Evolutionary conservation across 106 monocot species (phyloP), one percentile per base, ranked within the genome.

Genomic region (Iris macrosiphon): DNA sequence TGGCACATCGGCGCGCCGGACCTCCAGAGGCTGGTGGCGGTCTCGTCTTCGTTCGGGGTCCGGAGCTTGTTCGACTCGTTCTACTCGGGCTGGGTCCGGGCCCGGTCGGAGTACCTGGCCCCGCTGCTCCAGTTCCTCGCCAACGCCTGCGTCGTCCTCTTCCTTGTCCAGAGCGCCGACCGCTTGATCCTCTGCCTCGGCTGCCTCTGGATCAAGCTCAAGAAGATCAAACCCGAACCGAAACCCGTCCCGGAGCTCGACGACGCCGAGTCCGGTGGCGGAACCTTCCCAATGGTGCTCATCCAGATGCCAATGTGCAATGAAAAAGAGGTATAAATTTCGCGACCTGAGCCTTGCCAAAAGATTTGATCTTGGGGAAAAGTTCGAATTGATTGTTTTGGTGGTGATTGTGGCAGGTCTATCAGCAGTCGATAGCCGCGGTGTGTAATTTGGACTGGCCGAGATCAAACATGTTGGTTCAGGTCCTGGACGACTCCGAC

Each of bases 221-320:
- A 67, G 57, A 44, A 68, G 30, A 74, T 96, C 43, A 89, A 86
- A 46, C 95, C 95, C 1, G 35, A 67, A 12, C 66, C 72, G 3
- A 76, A 76, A 59, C 12, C 43, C 28, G 35, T 24, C 31, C 33
- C 20, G 10, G 57, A 14, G 0, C 43, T 7, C 15, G 40, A 53
- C 1, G 83, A 89, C 22, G 55, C 29, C 4, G 91, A 85, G 28
- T 58, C 72, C 15, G 80, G 69, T 34, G 68, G 59, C 2, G 72
- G 46, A 13, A 52, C 72, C 62, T 86, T 76, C 68, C 95, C 95
- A 40, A 86, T 86, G 85, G 89, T 96, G 22, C 71, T 96, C 21
- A 76, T 96, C 40, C 95, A 96, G 60, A 96, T 96, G 26, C 95
- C 95, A 25, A 96, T 96, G 95, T 96, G 95, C 82, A 96, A 96